A percentile compares a stretch with the other conserved stretches of the same genome.
These are phyloP conservation scores for Bidens hawaiensis DNA, from an alignment of 140 eudicot species.

Conservation along the genomic window DNA sequence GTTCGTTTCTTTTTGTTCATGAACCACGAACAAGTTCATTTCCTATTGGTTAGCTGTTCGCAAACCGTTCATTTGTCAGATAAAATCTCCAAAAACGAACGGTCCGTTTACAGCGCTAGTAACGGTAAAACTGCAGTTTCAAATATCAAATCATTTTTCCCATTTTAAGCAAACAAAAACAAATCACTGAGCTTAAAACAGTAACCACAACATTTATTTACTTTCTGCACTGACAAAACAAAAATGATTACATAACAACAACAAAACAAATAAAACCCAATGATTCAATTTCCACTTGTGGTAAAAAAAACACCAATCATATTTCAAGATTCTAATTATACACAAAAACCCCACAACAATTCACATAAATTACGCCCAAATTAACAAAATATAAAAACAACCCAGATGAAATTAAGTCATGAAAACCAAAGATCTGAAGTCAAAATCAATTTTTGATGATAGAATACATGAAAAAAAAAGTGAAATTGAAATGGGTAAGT, in stretches of 20 bases:
- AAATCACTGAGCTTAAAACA: slow-evolving; percentile 10
- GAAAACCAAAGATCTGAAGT: slow-evolving; percentile 21
- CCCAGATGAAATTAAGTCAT: slow-evolving; percentile 1
- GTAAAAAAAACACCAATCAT: no score
- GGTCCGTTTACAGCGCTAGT: no score
- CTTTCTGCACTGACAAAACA: background rate
- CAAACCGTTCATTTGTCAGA: no score
- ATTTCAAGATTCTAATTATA: no score
- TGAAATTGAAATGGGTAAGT: background rate
- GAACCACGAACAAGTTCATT: no score
- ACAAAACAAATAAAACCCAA: slow-evolving; percentile 10
- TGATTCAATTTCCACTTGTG: slow-evolving; percentile 23
- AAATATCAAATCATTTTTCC: background rate
- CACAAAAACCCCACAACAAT: no score
- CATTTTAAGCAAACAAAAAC: slow-evolving; percentile 8
- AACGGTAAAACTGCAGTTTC: no score
- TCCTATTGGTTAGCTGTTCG: no score
- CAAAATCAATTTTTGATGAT: background rate
- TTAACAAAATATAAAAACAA: slow-evolving; percentile 5
- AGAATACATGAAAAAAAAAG: background rate
- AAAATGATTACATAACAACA: slow-evolving; percentile 23
- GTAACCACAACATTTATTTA: slow-evolving; percentile 5
- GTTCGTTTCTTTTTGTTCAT: no score
- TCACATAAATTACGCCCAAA: slow-evolving; percentile 22
- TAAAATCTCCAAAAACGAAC: no score